Conservation (phyloP, 352 stramenopile species). For the Pythium phragmiticola region DNA sequence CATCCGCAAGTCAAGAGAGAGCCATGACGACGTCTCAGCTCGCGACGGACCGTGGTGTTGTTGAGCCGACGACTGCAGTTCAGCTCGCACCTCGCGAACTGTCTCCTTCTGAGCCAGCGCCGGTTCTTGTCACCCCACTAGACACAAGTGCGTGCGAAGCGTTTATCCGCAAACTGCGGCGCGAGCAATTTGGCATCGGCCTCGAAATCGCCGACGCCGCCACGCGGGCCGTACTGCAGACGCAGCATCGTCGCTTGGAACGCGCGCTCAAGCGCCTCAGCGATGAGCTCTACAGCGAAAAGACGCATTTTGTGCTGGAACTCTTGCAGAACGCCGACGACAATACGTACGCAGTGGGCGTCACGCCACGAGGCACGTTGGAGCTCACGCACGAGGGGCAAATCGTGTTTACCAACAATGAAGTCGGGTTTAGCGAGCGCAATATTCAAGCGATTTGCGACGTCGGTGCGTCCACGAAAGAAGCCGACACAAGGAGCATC, state of each 20-base stretch:
- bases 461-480: constrained; percentile 84
- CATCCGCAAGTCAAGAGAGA: neutral
- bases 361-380: constrained; percentile 61
- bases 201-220: constrained; percentile 58
- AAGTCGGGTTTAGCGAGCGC: constrained; percentile 63
- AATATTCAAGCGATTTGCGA: constrained; percentile 88
- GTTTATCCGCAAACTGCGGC: constrained; percentile 67
- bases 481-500: constrained; percentile 54
- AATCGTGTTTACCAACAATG: constrained; percentile 87
- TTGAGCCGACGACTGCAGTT: too few species aligned
- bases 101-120: neutral
- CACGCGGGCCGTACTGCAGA: constrained; percentile 53
- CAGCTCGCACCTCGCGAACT: neutral
- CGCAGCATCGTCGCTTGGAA: constrained; percentile 80
- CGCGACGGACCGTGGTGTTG: neutral
- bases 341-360: constrained; percentile 51
- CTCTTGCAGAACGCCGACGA: constrained; percentile 89
- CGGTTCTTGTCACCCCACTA: neutral
- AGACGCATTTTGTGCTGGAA: constrained; percentile 88
- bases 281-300: constrained; percentile 85
- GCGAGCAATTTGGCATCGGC: constrained; percentile 77
- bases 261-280: constrained; percentile 83
- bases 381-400: constrained; percentile 41
- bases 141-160: constrained; percentile 30
- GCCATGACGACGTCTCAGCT: neutral